Base-by-base conservation (phyloP, 345 rosid species). In the Moricandia arvensis region DNA sequence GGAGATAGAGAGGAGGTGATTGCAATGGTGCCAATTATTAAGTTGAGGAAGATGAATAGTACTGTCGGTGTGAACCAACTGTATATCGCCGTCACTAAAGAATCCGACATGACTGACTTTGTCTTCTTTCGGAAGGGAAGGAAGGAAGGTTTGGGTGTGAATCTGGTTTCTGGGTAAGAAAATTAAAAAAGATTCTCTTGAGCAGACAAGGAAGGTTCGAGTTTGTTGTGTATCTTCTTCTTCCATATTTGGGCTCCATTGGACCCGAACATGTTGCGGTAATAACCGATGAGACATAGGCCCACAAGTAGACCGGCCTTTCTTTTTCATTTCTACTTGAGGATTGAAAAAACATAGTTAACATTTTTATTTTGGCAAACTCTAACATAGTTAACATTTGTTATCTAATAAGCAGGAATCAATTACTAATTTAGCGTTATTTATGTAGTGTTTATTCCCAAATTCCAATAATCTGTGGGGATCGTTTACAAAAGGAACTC, bases 51-150 rank as follows among this genome's bases (percentile, higher is more conserved):
- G 68, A 89, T 69, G 59, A 93, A 89, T 38, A 90, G 89, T 10
- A 87, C 86, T 29, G 94, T 76, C 0, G 96, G 93, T 9, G 96
- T 90, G 43, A 86, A 86, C 94, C 96, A 90, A 74, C 94, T 90
- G 84, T 78, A 82, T 79, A 90, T 73, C 30, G 88, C 80, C 37
- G 88, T 87, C 83, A 90, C 84, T 72, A 90, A 41, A 37, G 96
- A 85, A 18, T 86, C 85, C n/a, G 76, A 63, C 90, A 89, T 87
- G 13, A 81, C 4, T 87, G 13, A 81, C 4, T 61, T 72, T 24
- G 18, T 31, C 26, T 34, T n/a, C 57, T 47, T 47, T 47, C 53
- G 18, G 24, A 21, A 47, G 24, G 18, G n/a, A n/a, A 47, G 13
- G 11, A 35, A 35, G 41, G 53, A 16, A 15, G 53, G 6, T 47